Evolutionary conservation across 208 protist species (phyloP).

Genomic region (Leishmania aethiopica): DNA sequence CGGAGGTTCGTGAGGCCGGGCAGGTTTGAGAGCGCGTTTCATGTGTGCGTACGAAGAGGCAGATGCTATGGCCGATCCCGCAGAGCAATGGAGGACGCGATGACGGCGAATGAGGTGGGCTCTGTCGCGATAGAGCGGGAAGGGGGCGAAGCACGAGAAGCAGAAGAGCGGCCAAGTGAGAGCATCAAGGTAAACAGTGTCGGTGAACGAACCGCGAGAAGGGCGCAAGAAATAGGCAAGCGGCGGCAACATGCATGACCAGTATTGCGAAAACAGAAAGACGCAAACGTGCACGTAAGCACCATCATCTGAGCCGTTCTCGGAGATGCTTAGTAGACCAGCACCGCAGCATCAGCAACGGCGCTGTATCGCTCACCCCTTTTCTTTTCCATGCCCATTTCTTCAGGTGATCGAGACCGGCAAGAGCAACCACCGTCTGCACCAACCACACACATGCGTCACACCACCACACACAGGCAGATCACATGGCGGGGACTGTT

Average conservation of each 20-base stretch:
- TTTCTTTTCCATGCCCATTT: not conserved
- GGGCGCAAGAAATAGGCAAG: not conserved
- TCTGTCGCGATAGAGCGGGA: not conserved
- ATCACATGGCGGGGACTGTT: not conserved
- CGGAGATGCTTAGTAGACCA: not conserved
- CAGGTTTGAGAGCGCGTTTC: constrained; percentile 12
- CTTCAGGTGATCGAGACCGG: not conserved
- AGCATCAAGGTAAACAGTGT: not conserved
- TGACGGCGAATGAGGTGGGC: not conserved
- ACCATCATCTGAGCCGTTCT: not conserved
- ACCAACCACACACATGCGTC: not conserved
- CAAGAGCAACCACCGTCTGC: not conserved
- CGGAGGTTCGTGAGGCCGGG: constrained; percentile 34
- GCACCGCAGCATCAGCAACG: not conserved
- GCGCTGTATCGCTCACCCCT: not conserved
- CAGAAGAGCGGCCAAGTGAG: not conserved
- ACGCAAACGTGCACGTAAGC: not conserved
- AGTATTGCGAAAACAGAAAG: not conserved
- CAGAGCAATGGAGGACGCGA: not conserved
- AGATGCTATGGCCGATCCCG: too few species aligned
- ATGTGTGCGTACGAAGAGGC: not conserved
- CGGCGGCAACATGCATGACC: not conserved
- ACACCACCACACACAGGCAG: not conserved
- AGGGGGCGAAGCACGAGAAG: not conserved
- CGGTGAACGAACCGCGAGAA: not conserved